These are phyloP conservation scores for Eutrema heterophyllum DNA, from an alignment of 345 rosid species.

Conservation along the genomic window DNA sequence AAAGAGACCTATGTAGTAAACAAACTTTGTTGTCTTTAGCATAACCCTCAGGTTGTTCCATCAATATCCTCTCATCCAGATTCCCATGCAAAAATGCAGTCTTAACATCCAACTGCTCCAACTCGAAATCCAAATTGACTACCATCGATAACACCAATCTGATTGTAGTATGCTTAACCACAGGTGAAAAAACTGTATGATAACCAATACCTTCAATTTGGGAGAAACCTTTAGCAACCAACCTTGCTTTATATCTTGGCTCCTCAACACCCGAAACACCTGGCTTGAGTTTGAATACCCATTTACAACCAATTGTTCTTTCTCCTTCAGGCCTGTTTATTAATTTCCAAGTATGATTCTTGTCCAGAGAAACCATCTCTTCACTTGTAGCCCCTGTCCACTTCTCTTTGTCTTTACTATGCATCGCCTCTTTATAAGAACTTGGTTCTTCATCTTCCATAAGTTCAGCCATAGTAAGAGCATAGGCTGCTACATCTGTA, in stretches of 20 bases:
- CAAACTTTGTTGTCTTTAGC: too few species aligned
- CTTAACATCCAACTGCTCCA: too few species aligned
- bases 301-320: neutral
- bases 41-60: too few species aligned
- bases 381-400: too few species aligned
- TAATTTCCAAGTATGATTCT: neutral
- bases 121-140: too few species aligned
- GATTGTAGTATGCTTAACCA: neutral
- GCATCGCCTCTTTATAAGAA: too few species aligned
- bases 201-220: neutral
- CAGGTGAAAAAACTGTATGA: neutral
- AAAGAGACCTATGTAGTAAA: too few species aligned
- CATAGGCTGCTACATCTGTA: neutral
- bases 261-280: neutral
- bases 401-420: too few species aligned
- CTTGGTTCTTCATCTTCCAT: neutral
- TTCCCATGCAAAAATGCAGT: too few species aligned
- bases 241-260: neutral
- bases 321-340: neutral
- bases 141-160: too few species aligned
- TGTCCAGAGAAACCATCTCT: neutral
- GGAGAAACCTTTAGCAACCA: neutral
- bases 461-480: neutral
- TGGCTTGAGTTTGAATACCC: neutral
- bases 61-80: too few species aligned